Conservation (phyloP, 345 rosid genomes). For the Hypericum perforatum region DNA sequence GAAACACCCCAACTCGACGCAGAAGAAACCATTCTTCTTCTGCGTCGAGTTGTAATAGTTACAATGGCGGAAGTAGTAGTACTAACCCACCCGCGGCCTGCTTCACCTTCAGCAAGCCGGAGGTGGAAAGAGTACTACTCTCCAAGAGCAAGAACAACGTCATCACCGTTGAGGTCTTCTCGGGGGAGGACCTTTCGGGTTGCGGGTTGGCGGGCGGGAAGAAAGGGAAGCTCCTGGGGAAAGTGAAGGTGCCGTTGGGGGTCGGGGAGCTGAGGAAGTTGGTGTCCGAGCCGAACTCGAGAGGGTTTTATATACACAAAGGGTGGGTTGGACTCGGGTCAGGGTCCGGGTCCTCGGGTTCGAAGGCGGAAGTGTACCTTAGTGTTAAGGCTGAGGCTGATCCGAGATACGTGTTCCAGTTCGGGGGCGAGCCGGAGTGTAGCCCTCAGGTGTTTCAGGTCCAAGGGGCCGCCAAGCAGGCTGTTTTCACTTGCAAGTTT, state of each 20-base stretch:
- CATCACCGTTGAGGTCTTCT: slow-evolving; percentile 32
- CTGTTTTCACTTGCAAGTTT: slow-evolving; percentile 95
- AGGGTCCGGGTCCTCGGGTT: slow-evolving; percentile 24
- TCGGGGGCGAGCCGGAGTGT: slow-evolving; percentile 86
- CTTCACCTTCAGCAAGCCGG: slow-evolving; percentile 44
- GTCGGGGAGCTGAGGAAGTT: slow-evolving; percentile 34
- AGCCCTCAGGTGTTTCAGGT: slow-evolving; percentile 95
- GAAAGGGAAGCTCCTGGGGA: slow-evolving; percentile 52
- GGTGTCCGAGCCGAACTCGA: slow-evolving; percentile 28
- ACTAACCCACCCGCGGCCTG: slow-evolving; percentile 50
- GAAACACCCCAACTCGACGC: slow-evolving; percentile 9
- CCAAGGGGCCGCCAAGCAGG: slow-evolving; percentile 72
- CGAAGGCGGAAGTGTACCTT: slow-evolving; percentile 34
- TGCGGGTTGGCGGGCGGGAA: slow-evolving; percentile 46
- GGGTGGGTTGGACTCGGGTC: slow-evolving; percentile 57
- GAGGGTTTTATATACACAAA: slow-evolving; percentile 37
- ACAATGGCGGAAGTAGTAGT: background rate
- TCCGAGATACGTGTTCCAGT: slow-evolving; percentile 83
- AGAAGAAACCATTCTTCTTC: background rate
- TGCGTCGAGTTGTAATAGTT: background rate
- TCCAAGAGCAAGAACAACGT: slow-evolving; percentile 10
- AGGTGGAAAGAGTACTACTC: slow-evolving; percentile 27
- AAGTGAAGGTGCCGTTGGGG: slow-evolving; percentile 38
- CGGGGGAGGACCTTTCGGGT: slow-evolving; percentile 19
- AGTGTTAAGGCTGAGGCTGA: slow-evolving; percentile 66